phyloP scores from a whole-genome alignment of 2,329 filamentous ascomycete species.

The Calonectria crousiana region DNA sequence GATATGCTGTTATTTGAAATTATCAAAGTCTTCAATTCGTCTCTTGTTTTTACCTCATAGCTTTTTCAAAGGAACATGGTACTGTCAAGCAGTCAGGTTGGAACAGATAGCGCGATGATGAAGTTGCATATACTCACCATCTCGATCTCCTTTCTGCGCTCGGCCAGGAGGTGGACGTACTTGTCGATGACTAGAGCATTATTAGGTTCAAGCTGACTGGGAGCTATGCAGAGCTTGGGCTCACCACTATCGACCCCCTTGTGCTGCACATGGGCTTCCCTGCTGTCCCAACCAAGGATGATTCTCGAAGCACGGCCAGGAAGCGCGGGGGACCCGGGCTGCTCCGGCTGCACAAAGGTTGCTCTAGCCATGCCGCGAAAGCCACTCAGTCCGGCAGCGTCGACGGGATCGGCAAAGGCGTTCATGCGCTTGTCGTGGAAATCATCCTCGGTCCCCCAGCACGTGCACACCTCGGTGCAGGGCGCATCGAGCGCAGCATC shows the following conservation, averaged over 20 bases:
- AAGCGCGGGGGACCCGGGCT: conserved; percentile 44
- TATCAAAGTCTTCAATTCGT: not conserved
- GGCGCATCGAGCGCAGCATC: conserved; percentile 50
- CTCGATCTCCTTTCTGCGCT: conserved; percentile 45
- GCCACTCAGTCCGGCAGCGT: conserved; percentile 43
- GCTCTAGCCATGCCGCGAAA: conserved; percentile 49
- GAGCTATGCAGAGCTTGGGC: conserved; percentile 13
- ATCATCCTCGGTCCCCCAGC: conserved; percentile 47
- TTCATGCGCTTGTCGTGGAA: conserved; percentile 49
- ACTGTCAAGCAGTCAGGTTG: conserved; percentile 34
- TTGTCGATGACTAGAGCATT: conserved; percentile 48
- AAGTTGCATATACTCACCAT: conserved; percentile 44
- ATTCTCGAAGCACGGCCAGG: conserved; percentile 48
- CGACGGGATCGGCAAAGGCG: conserved; percentile 42
- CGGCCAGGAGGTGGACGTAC: conserved; percentile 49
- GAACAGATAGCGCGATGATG: not conserved
- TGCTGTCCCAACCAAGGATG: conserved; percentile 56
- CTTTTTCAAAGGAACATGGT: conserved; percentile 43
- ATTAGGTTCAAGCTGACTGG: not conserved
- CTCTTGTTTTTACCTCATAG: conserved; percentile 18
- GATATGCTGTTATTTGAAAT: too few species aligned
- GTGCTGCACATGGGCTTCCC: conserved; percentile 52
- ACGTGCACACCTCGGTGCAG: conserved; percentile 54
- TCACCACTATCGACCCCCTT: conserved; percentile 47
- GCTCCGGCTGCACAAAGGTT: conserved; percentile 47